phyloP scores from a whole-genome alignment of 306 rosid species.

The Cajanus cajan region DNA sequence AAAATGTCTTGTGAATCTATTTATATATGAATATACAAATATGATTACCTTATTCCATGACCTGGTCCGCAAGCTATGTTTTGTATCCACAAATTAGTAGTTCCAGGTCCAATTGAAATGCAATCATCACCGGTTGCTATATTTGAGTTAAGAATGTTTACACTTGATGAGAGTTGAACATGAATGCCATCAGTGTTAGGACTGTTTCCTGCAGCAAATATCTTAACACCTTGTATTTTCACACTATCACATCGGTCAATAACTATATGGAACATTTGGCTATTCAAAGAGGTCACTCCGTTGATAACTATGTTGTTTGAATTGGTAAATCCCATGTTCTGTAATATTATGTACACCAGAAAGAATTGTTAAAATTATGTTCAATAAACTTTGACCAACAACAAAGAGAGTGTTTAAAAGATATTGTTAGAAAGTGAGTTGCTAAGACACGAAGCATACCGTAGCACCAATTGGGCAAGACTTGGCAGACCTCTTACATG shows the following conservation, averaged over 20 bases:
- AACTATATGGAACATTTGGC: slow-evolving; percentile 58
- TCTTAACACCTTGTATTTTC: slow-evolving; percentile 33
- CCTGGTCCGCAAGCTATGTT: slow-evolving; percentile 61
- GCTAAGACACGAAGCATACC: too few species aligned
- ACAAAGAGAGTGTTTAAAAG: too few species aligned
- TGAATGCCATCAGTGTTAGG: slow-evolving; percentile 73
- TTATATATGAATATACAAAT: too few species aligned
- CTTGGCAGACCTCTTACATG: slow-evolving; percentile 43
- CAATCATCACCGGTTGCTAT: slow-evolving; percentile 62
- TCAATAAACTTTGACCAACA: too few species aligned
- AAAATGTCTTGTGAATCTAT: too few species aligned
- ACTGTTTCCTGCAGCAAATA: slow-evolving; percentile 41
- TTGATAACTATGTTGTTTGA: slow-evolving; percentile 47
- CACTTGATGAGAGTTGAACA: slow-evolving; percentile 44
- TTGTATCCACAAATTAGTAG: slow-evolving; percentile 61
- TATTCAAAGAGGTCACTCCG: slow-evolving; percentile 46
- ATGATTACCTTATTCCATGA: slow-evolving; percentile 57
- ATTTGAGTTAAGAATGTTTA: slow-evolving; percentile 43
- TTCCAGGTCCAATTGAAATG: slow-evolving; percentile 64
- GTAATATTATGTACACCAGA: not conserved
- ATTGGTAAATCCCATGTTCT: slow-evolving; percentile 36
- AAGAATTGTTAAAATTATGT: not conserved
- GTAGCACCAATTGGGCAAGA: slow-evolving; percentile 56
- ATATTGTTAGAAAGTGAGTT: too few species aligned
- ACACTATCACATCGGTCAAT: slow-evolving; percentile 46